Evolutionary conservation across 495 filamentous ascomycete species (phyloP).

Genomic region (Penicillium bovifimosum): DNA sequence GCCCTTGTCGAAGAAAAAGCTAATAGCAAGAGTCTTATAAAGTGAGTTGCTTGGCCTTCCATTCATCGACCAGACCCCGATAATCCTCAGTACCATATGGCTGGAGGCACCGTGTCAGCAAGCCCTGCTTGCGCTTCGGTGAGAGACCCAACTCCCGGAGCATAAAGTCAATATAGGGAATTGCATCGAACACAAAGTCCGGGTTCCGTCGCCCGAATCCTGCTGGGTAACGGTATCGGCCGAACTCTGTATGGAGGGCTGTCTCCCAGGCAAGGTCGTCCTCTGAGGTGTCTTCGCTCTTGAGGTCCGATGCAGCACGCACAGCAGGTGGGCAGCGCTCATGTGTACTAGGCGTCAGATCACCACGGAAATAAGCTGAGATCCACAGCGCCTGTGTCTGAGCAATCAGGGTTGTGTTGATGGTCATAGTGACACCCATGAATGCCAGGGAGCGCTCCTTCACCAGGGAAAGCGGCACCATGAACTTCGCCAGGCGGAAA

Average conservation of each 20-base stretch:
- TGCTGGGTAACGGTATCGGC: conserved; percentile 61
- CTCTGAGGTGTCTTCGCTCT: conserved; percentile 15
- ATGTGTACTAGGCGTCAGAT: conserved; percentile 28
- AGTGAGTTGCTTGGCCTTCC: conserved; percentile 21
- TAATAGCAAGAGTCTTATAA: background rate
- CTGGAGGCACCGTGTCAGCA: conserved; percentile 46
- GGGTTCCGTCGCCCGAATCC: conserved; percentile 60
- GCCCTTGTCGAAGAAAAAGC: too few relatives aligned
- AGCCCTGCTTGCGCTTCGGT: conserved; percentile 34
- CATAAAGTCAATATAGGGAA: conserved; percentile 74
- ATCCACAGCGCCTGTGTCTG: conserved; percentile 72
- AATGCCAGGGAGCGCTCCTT: conserved; percentile 59
- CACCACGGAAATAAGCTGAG: conserved; percentile 53
- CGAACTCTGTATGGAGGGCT: conserved; percentile 60
- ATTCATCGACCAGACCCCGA: conserved; percentile 54
- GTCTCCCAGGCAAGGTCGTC: conserved; percentile 49
- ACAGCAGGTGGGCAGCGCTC: conserved; percentile 21
- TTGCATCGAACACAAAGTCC: conserved; percentile 68
- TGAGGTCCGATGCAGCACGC: conserved; percentile 11
- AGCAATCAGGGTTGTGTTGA: conserved; percentile 56
- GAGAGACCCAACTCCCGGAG: conserved; percentile 59
- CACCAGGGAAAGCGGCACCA: conserved; percentile 58
- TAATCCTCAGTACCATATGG: conserved; percentile 60
- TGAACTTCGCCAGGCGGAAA: conserved; percentile 60
- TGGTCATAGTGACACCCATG: conserved; percentile 57